Percentiles rank a stretch among this genome's conserved stretches.
Conservation (phyloP, 805 yeast species). For the Metschnikowia vanudenii region DNA sequence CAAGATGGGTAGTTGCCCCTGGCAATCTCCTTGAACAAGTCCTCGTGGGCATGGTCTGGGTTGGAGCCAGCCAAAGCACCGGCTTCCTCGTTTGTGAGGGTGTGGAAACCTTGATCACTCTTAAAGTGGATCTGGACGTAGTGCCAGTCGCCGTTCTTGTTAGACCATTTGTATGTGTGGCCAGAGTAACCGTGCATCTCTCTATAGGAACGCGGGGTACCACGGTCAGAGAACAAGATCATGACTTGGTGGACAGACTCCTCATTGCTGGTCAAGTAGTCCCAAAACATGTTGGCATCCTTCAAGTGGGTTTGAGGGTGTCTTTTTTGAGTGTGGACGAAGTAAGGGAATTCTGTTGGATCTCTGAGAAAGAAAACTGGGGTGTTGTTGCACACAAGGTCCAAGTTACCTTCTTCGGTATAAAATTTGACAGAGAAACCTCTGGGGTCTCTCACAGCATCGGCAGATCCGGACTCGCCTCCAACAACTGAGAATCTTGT, state of each 20-base stretch:
- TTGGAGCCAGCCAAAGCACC: slow-evolving; percentile 65
- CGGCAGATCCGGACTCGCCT: slow-evolving; percentile 80
- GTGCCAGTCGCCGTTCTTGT: slow-evolving; percentile 69
- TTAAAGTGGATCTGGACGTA: slow-evolving; percentile 78
- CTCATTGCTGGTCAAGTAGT: slow-evolving; percentile 68
- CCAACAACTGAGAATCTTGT: slow-evolving; percentile 87
- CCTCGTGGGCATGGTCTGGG: slow-evolving; percentile 82
- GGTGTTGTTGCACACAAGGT: slow-evolving; percentile 82
- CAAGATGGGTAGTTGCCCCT: slow-evolving; percentile 78
- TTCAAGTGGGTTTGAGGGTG: slow-evolving; percentile 75
- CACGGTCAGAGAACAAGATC: slow-evolving; percentile 75
- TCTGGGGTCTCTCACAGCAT: slow-evolving; percentile 84
- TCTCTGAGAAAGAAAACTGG: slow-evolving; percentile 85
- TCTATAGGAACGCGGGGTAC: slow-evolving; percentile 74
- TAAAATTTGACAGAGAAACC: slow-evolving; percentile 79
- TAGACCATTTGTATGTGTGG: slow-evolving; percentile 80
- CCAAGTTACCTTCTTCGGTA: slow-evolving; percentile 83
- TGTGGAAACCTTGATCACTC: slow-evolving; percentile 60
- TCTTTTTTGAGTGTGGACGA: slow-evolving; percentile 87
- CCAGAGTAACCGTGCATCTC: slow-evolving; percentile 85
- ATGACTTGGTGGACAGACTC: slow-evolving; percentile 75
- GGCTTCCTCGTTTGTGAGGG: slow-evolving; percentile 64
- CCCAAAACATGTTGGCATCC: slow-evolving; percentile 85
- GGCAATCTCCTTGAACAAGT: slow-evolving; percentile 74
- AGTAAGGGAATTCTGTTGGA: slow-evolving; percentile 82